Evolutionary conservation across 345 rosid genomes (phyloP).

Genomic region (Euphorbia tirucalli): DNA sequence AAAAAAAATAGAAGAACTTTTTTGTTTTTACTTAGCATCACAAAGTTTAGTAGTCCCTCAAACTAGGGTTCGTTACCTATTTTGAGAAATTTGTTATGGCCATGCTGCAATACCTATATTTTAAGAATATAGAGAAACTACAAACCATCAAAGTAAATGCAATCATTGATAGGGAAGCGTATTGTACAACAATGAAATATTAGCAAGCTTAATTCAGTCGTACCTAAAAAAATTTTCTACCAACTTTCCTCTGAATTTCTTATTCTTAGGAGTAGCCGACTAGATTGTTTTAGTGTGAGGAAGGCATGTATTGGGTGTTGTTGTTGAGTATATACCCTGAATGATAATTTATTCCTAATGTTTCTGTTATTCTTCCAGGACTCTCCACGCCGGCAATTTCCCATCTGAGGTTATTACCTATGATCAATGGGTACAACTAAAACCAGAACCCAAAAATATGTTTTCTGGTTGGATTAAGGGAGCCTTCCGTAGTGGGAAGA

Average conservation of each 20-base stretch:
- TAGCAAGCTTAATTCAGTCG: background rate
- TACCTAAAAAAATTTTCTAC: background rate
- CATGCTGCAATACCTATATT: background rate
- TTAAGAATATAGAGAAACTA: too few relatives aligned
- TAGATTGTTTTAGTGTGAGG: background rate
- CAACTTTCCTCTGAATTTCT: background rate
- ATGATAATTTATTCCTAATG: background rate
- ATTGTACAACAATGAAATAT: background rate
- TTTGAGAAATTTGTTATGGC: background rate
- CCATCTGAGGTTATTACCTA: slow-evolving; percentile 72
- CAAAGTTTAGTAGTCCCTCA: background rate
- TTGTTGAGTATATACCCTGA: background rate
- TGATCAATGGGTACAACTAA: slow-evolving; percentile 68
- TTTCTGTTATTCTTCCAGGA: slow-evolving; percentile 39
- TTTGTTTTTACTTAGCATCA: background rate
- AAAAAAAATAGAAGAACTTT: background rate
- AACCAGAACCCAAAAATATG: slow-evolving; percentile 51
- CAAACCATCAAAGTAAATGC: background rate
- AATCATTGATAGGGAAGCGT: background rate
- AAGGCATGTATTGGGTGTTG: background rate
- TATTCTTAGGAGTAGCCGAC: background rate
- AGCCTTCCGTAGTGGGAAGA: slow-evolving; percentile 63
- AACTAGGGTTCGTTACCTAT: background rate
- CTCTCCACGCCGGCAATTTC: slow-evolving; percentile 44
- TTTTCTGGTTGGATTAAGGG: slow-evolving; percentile 84